These are phyloP conservation scores for Colletotrichum godetiae DNA, from an alignment of 2,329 filamentous ascomycete species.

Conservation along the genomic window DNA sequence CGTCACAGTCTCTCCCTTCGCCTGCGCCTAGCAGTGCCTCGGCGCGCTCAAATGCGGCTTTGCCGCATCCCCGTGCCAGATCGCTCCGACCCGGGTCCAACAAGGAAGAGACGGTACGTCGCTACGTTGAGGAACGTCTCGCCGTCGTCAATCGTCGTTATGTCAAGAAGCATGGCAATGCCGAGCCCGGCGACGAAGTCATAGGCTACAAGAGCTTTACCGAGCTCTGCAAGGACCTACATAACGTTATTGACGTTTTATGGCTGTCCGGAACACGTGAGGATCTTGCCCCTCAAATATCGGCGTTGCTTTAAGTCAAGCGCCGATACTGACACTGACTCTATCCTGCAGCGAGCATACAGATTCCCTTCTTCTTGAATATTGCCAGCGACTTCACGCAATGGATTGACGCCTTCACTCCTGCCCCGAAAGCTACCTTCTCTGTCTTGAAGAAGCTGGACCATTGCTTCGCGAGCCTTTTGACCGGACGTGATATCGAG, in stretches of 20 bases:
- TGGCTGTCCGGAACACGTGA: slow-evolving; percentile 90
- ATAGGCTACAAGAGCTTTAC: slow-evolving; percentile 70
- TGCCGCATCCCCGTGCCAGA: slow-evolving; percentile 67
- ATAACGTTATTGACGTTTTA: slow-evolving; percentile 79
- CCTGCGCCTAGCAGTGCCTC: slow-evolving; percentile 65
- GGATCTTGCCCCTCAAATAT: slow-evolving; percentile 43
- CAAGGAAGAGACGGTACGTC: slow-evolving; percentile 69
- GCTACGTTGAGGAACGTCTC: slow-evolving; percentile 66
- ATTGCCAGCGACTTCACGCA: slow-evolving; percentile 79
- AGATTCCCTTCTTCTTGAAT: slow-evolving; percentile 85
- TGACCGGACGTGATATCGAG: slow-evolving; percentile 74
- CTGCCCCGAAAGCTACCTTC: slow-evolving; percentile 76
- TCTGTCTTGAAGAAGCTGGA: slow-evolving; percentile 81
- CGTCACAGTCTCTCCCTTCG: slow-evolving; percentile 58
- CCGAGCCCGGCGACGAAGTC: slow-evolving; percentile 58
- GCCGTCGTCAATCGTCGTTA: slow-evolving; percentile 67
- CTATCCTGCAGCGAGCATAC: slow-evolving; percentile 72
- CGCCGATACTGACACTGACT: slow-evolving; percentile 2
- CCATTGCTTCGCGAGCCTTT: slow-evolving; percentile 81
- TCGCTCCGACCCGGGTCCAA: slow-evolving; percentile 66
- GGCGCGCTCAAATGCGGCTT: slow-evolving; percentile 45
- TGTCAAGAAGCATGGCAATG: slow-evolving; percentile 66
- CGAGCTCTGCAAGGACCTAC: slow-evolving; percentile 80
- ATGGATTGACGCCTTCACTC: slow-evolving; percentile 79
- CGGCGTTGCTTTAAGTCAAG: neutral